Conservation (phyloP, 2,329 filamentous ascomycete genomes). For the Trichoderma semiorbis region DNA sequence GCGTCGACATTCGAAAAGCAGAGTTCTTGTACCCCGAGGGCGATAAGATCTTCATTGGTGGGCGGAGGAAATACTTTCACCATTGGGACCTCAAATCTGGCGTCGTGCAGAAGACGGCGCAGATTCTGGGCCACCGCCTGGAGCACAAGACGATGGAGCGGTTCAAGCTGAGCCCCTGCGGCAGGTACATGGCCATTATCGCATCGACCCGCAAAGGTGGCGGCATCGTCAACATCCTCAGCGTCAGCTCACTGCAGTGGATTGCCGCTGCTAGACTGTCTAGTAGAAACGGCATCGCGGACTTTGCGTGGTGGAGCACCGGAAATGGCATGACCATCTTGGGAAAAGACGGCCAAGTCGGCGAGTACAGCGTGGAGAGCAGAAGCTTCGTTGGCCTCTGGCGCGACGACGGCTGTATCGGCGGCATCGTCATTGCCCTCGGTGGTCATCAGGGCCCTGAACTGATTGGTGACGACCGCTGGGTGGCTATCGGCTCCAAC, state of each 20-base stretch:
- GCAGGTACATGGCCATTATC: slow-evolving; percentile 78
- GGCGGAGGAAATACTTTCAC: slow-evolving; percentile 87
- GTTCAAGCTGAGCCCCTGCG: slow-evolving; percentile 84
- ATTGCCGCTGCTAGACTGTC: slow-evolving; percentile 77
- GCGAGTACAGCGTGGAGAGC: slow-evolving; percentile 74
- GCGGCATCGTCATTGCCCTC: slow-evolving; percentile 76
- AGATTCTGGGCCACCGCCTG: slow-evolving; percentile 69
- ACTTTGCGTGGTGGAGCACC: slow-evolving; percentile 90
- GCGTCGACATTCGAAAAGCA: slow-evolving; percentile 79
- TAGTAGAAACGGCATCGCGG: slow-evolving; percentile 76
- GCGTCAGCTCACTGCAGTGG: slow-evolving; percentile 81
- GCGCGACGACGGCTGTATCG: slow-evolving; percentile 86
- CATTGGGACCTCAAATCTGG: slow-evolving; percentile 86
- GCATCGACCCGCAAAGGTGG: slow-evolving; percentile 80
- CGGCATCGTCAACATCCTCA: slow-evolving; percentile 82
- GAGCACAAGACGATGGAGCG: slow-evolving; percentile 89
- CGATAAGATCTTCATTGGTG: slow-evolving; percentile 81
- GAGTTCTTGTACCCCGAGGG: slow-evolving; percentile 72
- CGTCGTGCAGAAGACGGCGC: slow-evolving; percentile 74
- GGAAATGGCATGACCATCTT: slow-evolving; percentile 78
- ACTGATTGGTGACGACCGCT: slow-evolving; percentile 72
- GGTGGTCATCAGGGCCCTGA: slow-evolving; percentile 64
- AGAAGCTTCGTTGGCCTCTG: slow-evolving; percentile 74
- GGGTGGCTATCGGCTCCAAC: slow-evolving; percentile 82
- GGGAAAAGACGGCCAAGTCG: slow-evolving; percentile 83